Conservation (phyloP, 805 yeast species). For the Ascoidea asiatica region DNA sequence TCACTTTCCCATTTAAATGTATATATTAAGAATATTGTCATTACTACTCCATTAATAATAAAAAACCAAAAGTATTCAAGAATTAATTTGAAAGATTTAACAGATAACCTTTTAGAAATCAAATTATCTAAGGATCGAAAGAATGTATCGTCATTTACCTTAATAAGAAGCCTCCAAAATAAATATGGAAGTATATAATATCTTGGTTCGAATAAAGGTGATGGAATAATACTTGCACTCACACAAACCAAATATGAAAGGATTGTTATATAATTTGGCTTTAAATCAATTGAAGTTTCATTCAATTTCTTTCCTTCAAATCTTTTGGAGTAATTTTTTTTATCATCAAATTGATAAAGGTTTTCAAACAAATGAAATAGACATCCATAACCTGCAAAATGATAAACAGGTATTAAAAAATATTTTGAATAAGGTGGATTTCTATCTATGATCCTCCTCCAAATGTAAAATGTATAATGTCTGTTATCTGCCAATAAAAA, state of each 20-base stretch:
- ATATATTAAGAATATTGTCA: slow-evolving; percentile 40
- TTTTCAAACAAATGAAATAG: neutral
- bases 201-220: slow-evolving; percentile 90
- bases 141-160: slow-evolving; percentile 22
- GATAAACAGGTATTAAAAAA: slow-evolving; percentile 55
- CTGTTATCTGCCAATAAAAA: slow-evolving; percentile 89
- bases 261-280: slow-evolving; percentile 20
- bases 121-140: slow-evolving; percentile 13
- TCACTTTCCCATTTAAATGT: slow-evolving; percentile 62
- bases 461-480: slow-evolving; percentile 82
- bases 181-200: slow-evolving; percentile 76
- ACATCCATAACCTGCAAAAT: slow-evolving; percentile 30
- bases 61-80: slow-evolving; percentile 54
- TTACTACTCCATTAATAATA: slow-evolving; percentile 37
- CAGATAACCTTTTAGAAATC: slow-evolving; percentile 9
- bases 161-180: slow-evolving; percentile 52
- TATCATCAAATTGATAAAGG: neutral
- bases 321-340: neutral
- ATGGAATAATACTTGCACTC: slow-evolving; percentile 57
- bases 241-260: slow-evolving; percentile 39
- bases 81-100: slow-evolving; percentile 22
- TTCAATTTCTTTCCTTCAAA: neutral
- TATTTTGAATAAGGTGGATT: slow-evolving; percentile 29
- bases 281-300: neutral
- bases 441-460: slow-evolving; percentile 47